Evolutionary conservation across 2,329 filamentous ascomycete genomes (phyloP).

Genomic region (Aspergillus tanneri): DNA sequence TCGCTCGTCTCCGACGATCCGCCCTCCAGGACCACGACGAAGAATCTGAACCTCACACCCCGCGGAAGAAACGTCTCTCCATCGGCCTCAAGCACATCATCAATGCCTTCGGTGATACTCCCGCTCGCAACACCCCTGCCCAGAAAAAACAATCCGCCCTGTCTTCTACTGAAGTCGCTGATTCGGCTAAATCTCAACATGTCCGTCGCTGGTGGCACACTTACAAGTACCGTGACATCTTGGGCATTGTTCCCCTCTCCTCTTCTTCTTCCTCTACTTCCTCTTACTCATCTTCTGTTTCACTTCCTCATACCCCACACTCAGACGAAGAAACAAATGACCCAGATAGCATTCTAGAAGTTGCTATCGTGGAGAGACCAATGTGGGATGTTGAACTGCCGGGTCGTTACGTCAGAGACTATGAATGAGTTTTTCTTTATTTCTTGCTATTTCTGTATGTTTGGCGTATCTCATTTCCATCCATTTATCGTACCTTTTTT

Average conservation of each 20-base stretch:
- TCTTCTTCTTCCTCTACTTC: background rate
- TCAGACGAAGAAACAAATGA: conserved; percentile 28
- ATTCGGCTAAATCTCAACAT: conserved; percentile 25
- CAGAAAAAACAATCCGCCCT: too few relatives aligned
- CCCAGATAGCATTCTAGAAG: conserved; percentile 54
- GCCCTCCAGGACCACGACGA: conserved; percentile 30
- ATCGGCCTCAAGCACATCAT: background rate
- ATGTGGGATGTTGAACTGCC: conserved; percentile 78
- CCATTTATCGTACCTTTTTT: too few relatives aligned
- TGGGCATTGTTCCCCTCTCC: conserved; percentile 66
- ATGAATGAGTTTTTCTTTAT: too few relatives aligned
- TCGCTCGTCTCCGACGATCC: conserved; percentile 11
- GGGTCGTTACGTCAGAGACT: conserved; percentile 65
- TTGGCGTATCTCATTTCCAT: too few relatives aligned
- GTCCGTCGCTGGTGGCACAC: conserved; percentile 67
- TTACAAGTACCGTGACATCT: conserved; percentile 89
- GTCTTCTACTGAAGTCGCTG: too few relatives aligned
- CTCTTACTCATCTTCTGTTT: too few relatives aligned
- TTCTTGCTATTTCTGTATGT: too few relatives aligned
- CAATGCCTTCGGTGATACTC: background rate
- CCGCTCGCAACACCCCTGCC: background rate
- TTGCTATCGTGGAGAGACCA: conserved; percentile 84
- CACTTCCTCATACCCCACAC: background rate
- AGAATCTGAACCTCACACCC: conserved; percentile 23
- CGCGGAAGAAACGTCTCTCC: background rate